Evolutionary conservation across 1,284 basidiomycete species (phyloP).

Genomic region (Mycena sp.): DNA sequence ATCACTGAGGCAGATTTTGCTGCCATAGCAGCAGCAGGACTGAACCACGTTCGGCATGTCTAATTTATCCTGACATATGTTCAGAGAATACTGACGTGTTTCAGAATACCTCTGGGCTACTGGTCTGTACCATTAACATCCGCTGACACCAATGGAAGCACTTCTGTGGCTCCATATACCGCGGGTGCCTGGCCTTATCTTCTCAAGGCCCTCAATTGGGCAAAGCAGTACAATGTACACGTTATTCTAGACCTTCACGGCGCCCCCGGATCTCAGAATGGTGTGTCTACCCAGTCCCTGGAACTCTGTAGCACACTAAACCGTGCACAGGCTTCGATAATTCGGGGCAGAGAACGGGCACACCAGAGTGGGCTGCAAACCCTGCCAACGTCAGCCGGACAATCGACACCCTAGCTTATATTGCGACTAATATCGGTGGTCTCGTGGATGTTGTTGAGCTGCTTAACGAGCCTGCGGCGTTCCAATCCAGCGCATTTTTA

Average conservation of each 20-base stretch:
- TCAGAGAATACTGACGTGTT: conserved; percentile 4
- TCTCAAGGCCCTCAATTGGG: conserved; percentile 72
- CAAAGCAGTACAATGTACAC: conserved; percentile 61
- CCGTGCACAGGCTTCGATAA: conserved; percentile 70
- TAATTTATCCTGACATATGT: background rate
- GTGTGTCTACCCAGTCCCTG: background rate
- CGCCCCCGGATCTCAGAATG: conserved; percentile 77
- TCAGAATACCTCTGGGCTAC: conserved; percentile 76
- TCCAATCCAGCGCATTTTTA: conserved; percentile 39
- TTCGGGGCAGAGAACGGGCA: conserved; percentile 76
- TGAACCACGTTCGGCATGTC: conserved; percentile 79
- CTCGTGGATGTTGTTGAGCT: conserved; percentile 70
- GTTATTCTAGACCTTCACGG: conserved; percentile 80
- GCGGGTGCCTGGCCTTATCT: conserved; percentile 75
- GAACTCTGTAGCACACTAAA: background rate
- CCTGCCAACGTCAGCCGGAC: conserved; percentile 69
- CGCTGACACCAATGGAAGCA: conserved; percentile 58
- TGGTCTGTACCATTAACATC: conserved; percentile 77
- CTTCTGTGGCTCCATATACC: conserved; percentile 64
- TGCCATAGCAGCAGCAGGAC: conserved; percentile 72
- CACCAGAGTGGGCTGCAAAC: conserved; percentile 71
- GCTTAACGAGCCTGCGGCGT: conserved; percentile 72
- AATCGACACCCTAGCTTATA: conserved; percentile 62
- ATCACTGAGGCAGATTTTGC: conserved; percentile 77
- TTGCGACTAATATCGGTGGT: conserved; percentile 64